Percentiles rank a stretch among this genome's conserved stretches.
Conservation (phyloP, 139 green algal species). For the Haematococcus lacustris region DNA sequence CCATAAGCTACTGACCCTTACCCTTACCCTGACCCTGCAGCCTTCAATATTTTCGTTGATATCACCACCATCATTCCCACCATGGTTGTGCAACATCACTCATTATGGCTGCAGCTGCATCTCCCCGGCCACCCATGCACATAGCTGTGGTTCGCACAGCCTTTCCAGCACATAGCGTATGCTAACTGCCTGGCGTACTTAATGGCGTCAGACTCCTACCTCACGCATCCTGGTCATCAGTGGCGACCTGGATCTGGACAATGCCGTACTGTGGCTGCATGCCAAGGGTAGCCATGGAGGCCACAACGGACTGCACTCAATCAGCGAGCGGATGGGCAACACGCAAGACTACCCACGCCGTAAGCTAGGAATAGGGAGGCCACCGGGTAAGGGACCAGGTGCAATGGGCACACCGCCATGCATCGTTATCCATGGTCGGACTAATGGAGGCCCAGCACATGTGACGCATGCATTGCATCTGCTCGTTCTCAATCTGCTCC, state of each 20-base stretch:
- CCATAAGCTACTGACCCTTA: neutral
- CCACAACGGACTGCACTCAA: slow-evolving; percentile 90
- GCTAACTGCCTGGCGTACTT: neutral
- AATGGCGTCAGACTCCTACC: slow-evolving; percentile 8
- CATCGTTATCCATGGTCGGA: no score
- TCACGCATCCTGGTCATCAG: slow-evolving; percentile 62
- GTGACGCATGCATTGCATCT: no score
- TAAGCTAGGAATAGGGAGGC: slow-evolving; percentile 69
- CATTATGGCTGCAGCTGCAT: neutral
- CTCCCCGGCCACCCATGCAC: slow-evolving; percentile 6
- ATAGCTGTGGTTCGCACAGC: neutral
- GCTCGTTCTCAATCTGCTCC: no score
- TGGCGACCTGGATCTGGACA: slow-evolving; percentile 73
- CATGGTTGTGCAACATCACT: neutral
- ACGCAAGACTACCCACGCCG: slow-evolving; percentile 29
- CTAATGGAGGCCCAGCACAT: no score
- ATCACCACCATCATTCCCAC: neutral
- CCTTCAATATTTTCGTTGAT: neutral
- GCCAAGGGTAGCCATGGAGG: slow-evolving; percentile 80
- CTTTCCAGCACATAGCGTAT: neutral
- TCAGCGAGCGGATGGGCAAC: slow-evolving; percentile 60
- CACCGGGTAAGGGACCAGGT: slow-evolving; percentile 19
- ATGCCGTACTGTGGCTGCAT: slow-evolving; percentile 32
- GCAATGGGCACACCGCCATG: no score
- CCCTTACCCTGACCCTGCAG: neutral